Evolutionary conservation across 345 rosid species (phyloP), one percentile per base, ranked within the genome.

Genomic region (Hibiscus tridactylites): DNA sequence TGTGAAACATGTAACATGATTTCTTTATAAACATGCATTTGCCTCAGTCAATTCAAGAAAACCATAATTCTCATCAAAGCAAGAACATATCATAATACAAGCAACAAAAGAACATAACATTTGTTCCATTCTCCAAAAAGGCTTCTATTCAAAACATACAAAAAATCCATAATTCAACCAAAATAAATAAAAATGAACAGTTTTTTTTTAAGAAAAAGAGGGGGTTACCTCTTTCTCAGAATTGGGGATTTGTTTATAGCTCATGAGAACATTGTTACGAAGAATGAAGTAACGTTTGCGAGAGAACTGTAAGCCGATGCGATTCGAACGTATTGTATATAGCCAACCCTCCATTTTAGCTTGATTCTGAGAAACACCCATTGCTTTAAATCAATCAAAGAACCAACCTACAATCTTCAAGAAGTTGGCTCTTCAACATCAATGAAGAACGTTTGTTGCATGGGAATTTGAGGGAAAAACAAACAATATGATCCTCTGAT

Each of bases 291-390:
- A 95, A 70, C 99, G 84, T 80, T 89, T 95, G 59, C 94, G 82
- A 17, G 97, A 90, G 77, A 83, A 86, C 57, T 88, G 97, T 24
- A 85, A 79, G 28, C 99, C 96, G 74, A 95, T 81, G 72, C 98
- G 88, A 76, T 83, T 89, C n/a, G 87, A 84, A 76, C 95, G 90
- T 56, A 95, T 84, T 39, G 86, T 82, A 76, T 87, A 88, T 39
- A 95, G 78, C 99, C 99, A 95, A 24, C 99, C 99, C 71, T 90
- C 97, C 91, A 95, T 89, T 78, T 74, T 85, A 21, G 79, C 82
- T 44, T 83, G 88, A 31, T 71, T 70, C 70, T 76, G 72, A 8
- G 78, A 4, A 74, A 76, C 33, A 80, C 74, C 82, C 85, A 83
- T 82, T 69, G 74, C 44, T 70, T 19, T 44, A 59, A 70, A 78